phyloP scores from a whole-genome alignment of 257 asterid species.

The Cynanchum wilfordii region DNA sequence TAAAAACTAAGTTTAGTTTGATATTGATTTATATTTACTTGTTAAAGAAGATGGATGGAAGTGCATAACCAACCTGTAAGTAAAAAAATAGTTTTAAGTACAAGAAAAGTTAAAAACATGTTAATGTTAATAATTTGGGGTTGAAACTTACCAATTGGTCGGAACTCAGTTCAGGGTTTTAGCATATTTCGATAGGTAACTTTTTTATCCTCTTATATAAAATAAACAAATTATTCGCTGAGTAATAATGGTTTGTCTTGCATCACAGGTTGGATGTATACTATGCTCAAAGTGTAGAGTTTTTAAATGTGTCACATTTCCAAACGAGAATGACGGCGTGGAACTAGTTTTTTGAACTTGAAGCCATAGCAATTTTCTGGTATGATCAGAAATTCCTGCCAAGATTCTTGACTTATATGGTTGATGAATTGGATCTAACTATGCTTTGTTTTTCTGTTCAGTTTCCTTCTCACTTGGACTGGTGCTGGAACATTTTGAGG shows the following conservation, averaged over 20 bases:
- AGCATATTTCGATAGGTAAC: not conserved
- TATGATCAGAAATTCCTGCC: not conserved
- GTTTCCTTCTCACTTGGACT: not conserved
- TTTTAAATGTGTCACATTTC: constrained; percentile 70
- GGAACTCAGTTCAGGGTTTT: not conserved
- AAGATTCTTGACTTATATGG: not conserved
- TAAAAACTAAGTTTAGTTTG: too few species aligned
- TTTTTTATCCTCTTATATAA: not conserved
- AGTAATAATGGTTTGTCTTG: not conserved
- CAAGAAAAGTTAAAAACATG: too few species aligned
- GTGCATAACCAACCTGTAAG: too few species aligned
- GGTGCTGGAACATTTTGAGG: not conserved
- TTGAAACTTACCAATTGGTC: too few species aligned
- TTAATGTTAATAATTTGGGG: too few species aligned
- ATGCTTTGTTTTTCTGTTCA: not conserved
- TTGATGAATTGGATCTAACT: not conserved
- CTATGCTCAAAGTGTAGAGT: constrained; percentile 79
- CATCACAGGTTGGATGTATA: constrained; percentile 56
- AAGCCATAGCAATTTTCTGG: not conserved
- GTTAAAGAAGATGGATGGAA: too few species aligned
- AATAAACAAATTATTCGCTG: not conserved
- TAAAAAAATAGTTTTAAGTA: too few species aligned
- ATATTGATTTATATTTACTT: too few species aligned
- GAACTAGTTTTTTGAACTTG: constrained; percentile 33
- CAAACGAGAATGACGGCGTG: constrained; percentile 53